These are phyloP conservation scores for Pseudopyricularia javanii DNA, from an alignment of 2,329 filamentous ascomycete genomes.

Conservation along the genomic window DNA sequence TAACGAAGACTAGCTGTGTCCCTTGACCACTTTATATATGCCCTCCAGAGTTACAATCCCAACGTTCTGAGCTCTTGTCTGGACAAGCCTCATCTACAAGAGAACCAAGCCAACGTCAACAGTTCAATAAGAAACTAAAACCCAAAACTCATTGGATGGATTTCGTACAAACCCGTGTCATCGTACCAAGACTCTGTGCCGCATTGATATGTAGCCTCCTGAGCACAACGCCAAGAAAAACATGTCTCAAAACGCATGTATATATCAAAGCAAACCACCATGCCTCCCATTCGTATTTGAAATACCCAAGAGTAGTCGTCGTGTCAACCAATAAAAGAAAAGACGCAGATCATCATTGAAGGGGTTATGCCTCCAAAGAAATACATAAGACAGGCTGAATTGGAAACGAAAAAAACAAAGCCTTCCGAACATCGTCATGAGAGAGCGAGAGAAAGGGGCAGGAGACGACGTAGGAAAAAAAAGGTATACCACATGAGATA, in stretches of 20 bases:
- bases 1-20: too few relatives aligned
- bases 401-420: not conserved
- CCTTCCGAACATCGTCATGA: not conserved
- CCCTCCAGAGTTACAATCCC: too few relatives aligned
- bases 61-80: too few relatives aligned
- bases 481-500: not conserved
- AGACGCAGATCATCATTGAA: not conserved
- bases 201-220: not conserved
- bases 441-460: not conserved
- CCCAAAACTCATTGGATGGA: too few relatives aligned
- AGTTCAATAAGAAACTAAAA: too few relatives aligned
- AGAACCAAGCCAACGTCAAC: too few relatives aligned
- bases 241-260: not conserved
- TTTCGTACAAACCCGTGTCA: not conserved
- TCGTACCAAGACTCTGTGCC: not conserved
- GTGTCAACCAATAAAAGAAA: not conserved
- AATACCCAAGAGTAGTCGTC: not conserved
- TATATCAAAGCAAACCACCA: not conserved
- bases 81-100: too few relatives aligned
- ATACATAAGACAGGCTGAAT: not conserved
- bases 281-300: not conserved
- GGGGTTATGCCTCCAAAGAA: not conserved
- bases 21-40: too few relatives aligned
- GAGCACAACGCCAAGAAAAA: not conserved
- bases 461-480: not conserved